Evolutionary conservation across 1,284 basidiomycete species (phyloP).

Genomic region (Athelia sp.): DNA sequence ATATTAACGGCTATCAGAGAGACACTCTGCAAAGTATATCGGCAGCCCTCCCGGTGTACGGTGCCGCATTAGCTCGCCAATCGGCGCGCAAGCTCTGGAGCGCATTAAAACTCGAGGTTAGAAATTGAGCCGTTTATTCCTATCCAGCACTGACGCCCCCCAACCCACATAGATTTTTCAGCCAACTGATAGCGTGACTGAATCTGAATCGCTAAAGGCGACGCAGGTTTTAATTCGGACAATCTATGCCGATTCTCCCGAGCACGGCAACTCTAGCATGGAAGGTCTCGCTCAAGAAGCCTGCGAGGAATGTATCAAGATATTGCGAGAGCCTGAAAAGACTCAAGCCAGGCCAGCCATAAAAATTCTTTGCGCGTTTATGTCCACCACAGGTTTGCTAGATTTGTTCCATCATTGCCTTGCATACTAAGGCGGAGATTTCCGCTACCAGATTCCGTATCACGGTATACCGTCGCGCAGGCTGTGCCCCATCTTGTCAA

Average conservation of each 20-base stretch:
- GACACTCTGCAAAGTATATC: constrained; percentile 79
- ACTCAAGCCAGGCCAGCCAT: constrained; percentile 82
- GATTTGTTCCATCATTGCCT: constrained; percentile 2
- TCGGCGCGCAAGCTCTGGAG: constrained; percentile 82
- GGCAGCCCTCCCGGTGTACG: constrained; percentile 80
- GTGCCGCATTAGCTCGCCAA: constrained; percentile 52
- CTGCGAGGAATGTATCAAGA: constrained; percentile 74
- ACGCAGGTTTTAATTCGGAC: constrained; percentile 69
- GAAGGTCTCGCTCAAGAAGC: constrained; percentile 67
- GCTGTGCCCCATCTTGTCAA: constrained; percentile 70
- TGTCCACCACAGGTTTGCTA: constrained; percentile 63
- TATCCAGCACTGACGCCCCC: not conserved
- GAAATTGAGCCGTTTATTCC: constrained; percentile 4
- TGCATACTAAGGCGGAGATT: constrained; percentile 3
- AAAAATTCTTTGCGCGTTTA: constrained; percentile 73
- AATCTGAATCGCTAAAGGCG: constrained; percentile 67
- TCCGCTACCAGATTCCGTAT: constrained; percentile 55
- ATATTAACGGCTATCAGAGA: constrained; percentile 42
- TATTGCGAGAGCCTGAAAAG: constrained; percentile 87
- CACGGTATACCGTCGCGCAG: constrained; percentile 61
- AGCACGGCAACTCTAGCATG: constrained; percentile 33
- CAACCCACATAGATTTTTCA: constrained; percentile 71
- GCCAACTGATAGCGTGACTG: constrained; percentile 74
- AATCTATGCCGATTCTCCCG: constrained; percentile 48
- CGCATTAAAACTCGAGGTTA: constrained; percentile 81